These are phyloP conservation scores for Fragosphaeria purpurea DNA, from an alignment of 2,329 filamentous ascomycete genomes.

Conservation along the genomic window DNA sequence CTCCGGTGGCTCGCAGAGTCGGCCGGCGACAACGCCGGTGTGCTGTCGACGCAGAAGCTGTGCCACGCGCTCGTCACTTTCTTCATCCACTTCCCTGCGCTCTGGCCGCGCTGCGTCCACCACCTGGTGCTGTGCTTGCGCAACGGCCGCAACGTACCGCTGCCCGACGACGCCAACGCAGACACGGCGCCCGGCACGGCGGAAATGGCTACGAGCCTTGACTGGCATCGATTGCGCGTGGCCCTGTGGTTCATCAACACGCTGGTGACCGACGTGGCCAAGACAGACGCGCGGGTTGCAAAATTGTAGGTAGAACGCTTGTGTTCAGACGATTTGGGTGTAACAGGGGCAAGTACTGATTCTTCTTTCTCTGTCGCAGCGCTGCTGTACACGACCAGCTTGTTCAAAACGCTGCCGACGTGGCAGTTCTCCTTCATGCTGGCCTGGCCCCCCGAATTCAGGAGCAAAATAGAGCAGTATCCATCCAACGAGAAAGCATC, in stretches of 20 bases:
- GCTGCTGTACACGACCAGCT: constrained; percentile 39
- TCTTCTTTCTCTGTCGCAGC: constrained; percentile 4
- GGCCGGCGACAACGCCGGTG: constrained; percentile 39
- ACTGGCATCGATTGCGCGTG: constrained; percentile 41
- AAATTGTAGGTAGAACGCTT: constrained; percentile 36
- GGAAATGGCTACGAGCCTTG: constrained; percentile 35
- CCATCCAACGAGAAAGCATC: constrained; percentile 44
- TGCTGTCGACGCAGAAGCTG: constrained; percentile 61
- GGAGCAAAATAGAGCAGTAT: constrained; percentile 10
- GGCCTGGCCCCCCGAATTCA: constrained; percentile 8
- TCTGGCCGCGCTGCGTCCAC: constrained; percentile 56
- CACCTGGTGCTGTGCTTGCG: constrained; percentile 54
- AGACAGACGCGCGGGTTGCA: constrained; percentile 51
- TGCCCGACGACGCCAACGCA: constrained; percentile 34
- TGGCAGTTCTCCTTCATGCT: constrained; percentile 34
- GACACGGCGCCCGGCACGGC: constrained; percentile 27
- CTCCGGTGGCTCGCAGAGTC: constrained; percentile 52
- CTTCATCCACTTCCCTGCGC: constrained; percentile 58
- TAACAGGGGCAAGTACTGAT: not conserved
- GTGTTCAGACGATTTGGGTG: too few species aligned
- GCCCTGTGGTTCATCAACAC: constrained; percentile 55
- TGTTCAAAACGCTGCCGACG: constrained; percentile 38
- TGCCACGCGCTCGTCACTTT: constrained; percentile 69
- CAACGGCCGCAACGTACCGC: constrained; percentile 32
- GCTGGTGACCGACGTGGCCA: constrained; percentile 57